Conservation (phyloP, 2,329 filamentous ascomycete genomes). For the Ophiostoma populinum region DNA sequence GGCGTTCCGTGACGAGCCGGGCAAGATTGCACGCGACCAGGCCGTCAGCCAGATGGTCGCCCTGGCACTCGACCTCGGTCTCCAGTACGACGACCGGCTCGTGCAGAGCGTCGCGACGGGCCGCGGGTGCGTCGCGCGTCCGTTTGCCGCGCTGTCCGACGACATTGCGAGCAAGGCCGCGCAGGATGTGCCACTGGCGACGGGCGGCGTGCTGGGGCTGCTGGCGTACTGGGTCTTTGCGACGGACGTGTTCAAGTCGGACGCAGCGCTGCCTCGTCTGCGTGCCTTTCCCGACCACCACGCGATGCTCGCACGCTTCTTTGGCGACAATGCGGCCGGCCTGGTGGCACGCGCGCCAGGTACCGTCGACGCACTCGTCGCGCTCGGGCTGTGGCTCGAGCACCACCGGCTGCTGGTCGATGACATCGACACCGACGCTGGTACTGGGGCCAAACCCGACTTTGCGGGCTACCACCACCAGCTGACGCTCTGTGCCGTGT, state of each 20-base stretch:
- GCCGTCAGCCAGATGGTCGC: slow-evolving; percentile 57
- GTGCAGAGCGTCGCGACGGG: slow-evolving; percentile 25
- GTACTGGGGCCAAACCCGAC: slow-evolving; percentile 17
- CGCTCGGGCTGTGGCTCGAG: slow-evolving; percentile 42
- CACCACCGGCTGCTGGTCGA: slow-evolving; percentile 23
- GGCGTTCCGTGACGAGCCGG: slow-evolving; percentile 42
- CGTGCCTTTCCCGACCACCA: slow-evolving; percentile 44
- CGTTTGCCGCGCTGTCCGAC: slow-evolving; percentile 20
- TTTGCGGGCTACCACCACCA: slow-evolving; percentile 46
- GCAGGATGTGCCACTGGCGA: slow-evolving; percentile 38
- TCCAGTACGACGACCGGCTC: slow-evolving; percentile 28
- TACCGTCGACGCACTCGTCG: slow-evolving; percentile 40
- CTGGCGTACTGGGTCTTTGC: slow-evolving; percentile 47
- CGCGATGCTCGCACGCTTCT: slow-evolving; percentile 33
- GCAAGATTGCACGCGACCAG: slow-evolving; percentile 42
- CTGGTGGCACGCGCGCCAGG: slow-evolving; percentile 33
- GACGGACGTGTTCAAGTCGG: slow-evolving; percentile 40
- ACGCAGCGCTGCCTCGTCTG: slow-evolving; percentile 34
- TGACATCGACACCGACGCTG: background rate
- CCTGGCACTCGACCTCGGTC: slow-evolving; percentile 43
- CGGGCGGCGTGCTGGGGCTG: slow-evolving; percentile 39
- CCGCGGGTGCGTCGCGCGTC: slow-evolving; percentile 21
- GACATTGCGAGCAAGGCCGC: slow-evolving; percentile 16
- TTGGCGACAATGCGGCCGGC: slow-evolving; percentile 30
- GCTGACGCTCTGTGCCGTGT: slow-evolving; percentile 37